Base-by-base conservation (phyloP, 1,284 basidiomycete species). In the Chiua sp. region DNA sequence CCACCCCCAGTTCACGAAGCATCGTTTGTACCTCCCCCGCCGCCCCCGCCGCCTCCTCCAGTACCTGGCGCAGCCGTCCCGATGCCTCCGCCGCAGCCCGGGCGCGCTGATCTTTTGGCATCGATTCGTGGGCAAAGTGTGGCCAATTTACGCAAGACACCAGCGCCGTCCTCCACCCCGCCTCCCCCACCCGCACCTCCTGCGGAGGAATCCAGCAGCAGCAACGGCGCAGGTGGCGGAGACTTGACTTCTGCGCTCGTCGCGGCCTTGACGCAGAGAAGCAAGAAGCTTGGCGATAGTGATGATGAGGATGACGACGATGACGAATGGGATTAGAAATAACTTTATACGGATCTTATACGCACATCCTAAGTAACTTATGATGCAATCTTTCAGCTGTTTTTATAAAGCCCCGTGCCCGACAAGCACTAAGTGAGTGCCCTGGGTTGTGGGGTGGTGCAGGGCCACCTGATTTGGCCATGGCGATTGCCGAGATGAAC, bases 241-340 rank as follows among this genome's bases (percentile, higher is more conserved):
- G 83, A 86, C 71, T 63, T 86, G 61, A 84, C 83, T 1, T 75
- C 78, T 5, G 84, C 84, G 2, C 71, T 87, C 49, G 84, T 82
- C n/a, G 80, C 77, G 59, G 85, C 84, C 10, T 67, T 87, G 55
- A 62, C 82, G 65, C 87, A 91, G 71, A 80, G 96, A 67, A 98
- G 95, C 75, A 94, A 92, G 75, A 91, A 94, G 70, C 82, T 98
- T 73, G 95, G 93, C 7, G 94, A 95, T 65, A 93, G 88, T 67
- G 94, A 96, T 66, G 94, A 95, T 3, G 94, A 98, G 47, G 94
- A 96, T 15, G 92, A 93, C 8, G 92, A 94, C 8, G 92, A 94
- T 48, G 92, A 93, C 56, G 92, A 93, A 59, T 95, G 93, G 93
- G 93, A 73, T 61, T 75, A 72, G 55, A 53, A 59, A 51, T 23